Conservation (phyloP, 208 protist species). For the Acanthamoeba lenticulata region DNA sequence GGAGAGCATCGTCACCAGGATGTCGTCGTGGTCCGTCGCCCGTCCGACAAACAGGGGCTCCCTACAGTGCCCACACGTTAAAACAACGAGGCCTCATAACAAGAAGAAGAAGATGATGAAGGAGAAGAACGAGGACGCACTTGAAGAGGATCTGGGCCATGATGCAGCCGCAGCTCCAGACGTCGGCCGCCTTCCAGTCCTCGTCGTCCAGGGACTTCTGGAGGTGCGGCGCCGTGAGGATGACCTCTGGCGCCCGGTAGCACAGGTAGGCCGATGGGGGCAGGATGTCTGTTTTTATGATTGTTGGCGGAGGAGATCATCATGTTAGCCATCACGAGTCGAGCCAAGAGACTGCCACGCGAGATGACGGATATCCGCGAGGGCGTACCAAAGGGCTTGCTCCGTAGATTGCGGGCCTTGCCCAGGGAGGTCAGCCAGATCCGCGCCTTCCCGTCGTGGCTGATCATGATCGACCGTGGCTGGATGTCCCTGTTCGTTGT, state of each 20-base stretch:
- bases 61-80: not conserved
- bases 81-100: not conserved
- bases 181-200: slow-evolving; percentile 60
- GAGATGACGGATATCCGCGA: not conserved
- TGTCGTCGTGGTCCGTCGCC: slow-evolving; percentile 12
- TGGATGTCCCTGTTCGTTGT: not conserved
- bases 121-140: not conserved
- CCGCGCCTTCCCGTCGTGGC: not conserved
- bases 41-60: slow-evolving; percentile 18
- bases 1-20: slow-evolving; percentile 49
- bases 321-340: not conserved
- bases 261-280: slow-evolving; percentile 5
- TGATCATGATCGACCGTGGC: slow-evolving; percentile 22
- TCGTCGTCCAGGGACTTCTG: not conserved
- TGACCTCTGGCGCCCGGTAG: slow-evolving; percentile 61
- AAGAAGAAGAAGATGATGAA: not conserved
- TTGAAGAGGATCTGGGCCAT: slow-evolving; percentile 25
- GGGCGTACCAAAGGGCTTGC: slow-evolving; percentile 4
- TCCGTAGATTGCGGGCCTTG: not conserved
- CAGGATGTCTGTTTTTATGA: not conserved
- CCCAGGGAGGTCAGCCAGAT: slow-evolving; percentile 30
- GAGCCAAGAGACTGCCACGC: too few species aligned
- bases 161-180: slow-evolving; percentile 55
- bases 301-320: not conserved
- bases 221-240: slow-evolving; percentile 29